Percentiles rank a stretch among this genome's conserved stretches.
phyloP scores from a whole-genome alignment of 495 filamentous ascomycete genomes.

The Platismatia glauca region DNA sequence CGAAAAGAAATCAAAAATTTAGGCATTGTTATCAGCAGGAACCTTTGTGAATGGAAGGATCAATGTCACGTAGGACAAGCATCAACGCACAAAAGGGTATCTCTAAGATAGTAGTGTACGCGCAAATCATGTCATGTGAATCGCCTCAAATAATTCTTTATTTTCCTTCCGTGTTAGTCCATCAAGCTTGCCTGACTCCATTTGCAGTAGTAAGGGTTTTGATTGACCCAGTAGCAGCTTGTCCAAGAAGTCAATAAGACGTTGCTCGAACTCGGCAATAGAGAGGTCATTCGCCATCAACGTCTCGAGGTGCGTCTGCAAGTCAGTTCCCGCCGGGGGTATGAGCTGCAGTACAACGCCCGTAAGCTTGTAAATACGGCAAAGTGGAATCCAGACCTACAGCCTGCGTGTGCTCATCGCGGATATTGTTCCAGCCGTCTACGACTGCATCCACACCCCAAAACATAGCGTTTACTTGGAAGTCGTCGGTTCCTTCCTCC shows the following conservation, averaged over 20 bases:
- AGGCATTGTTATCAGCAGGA: background rate
- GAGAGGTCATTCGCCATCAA: conserved; percentile 13
- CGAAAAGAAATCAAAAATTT: background rate
- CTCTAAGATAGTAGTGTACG: background rate
- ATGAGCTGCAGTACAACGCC: conserved; percentile 14
- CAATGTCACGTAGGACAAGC: background rate
- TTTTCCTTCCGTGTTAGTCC: conserved; percentile 33
- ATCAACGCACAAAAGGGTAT: conserved; percentile 4
- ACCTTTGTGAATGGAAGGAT: background rate
- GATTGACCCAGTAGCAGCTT: conserved; percentile 33
- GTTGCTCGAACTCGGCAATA: conserved; percentile 21
- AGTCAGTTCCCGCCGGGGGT: conserved; percentile 15
- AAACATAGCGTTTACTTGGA: conserved; percentile 25
- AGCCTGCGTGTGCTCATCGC: conserved; percentile 18
- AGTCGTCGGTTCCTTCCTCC: conserved; percentile 22
- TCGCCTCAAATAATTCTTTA: conserved; percentile 26
- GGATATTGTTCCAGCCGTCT: conserved; percentile 17
- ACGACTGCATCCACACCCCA: conserved; percentile 18
- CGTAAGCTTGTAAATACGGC: background rate
- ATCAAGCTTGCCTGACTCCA: conserved; percentile 37
- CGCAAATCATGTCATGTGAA: conserved; percentile 26
- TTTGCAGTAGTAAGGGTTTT: conserved; percentile 36
- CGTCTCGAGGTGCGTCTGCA: conserved; percentile 9
- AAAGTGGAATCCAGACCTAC: conserved; percentile 11
- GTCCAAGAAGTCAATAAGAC: conserved; percentile 28